A percentile compares a stretch with the other conserved stretches of the same genome.
Evolutionary conservation across 2,329 filamentous ascomycete species (phyloP).

Genomic region (Sarocladium kiliense): DNA sequence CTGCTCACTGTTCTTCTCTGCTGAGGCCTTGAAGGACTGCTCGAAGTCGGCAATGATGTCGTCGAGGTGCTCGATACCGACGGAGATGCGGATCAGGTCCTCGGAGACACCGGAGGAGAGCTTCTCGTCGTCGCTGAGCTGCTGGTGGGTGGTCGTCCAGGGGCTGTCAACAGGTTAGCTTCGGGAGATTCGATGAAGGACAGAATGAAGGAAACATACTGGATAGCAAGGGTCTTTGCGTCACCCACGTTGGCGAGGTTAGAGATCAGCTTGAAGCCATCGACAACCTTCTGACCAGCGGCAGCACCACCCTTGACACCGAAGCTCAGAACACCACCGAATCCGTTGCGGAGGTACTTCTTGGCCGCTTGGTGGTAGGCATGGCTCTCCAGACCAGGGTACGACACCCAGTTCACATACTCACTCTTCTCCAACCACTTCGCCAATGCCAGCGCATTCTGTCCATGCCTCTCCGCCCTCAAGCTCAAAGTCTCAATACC

Average conservation of each 20-base stretch:
- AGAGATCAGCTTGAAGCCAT: conserved; percentile 90
- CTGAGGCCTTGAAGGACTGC: conserved; percentile 71
- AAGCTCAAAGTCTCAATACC: conserved; percentile 87
- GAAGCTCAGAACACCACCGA: conserved; percentile 87
- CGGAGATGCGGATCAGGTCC: conserved; percentile 91
- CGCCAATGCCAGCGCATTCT: conserved; percentile 76
- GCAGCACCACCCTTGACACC: conserved; percentile 83
- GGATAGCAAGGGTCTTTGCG: conserved; percentile 89
- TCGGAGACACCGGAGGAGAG: conserved; percentile 75
- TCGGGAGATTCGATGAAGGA: neutral
- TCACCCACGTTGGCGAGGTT: conserved; percentile 97
- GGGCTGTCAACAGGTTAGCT: conserved; percentile 39
- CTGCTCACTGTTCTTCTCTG: conserved; percentile 24
- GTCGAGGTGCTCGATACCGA: conserved; percentile 94
- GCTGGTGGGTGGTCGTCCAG: conserved; percentile 92
- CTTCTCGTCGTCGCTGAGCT: conserved; percentile 79
- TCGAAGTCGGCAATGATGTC: conserved; percentile 96
- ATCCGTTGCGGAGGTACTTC: conserved; percentile 80
- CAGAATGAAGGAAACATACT: conserved; percentile 34
- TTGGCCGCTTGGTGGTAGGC: conserved; percentile 74
- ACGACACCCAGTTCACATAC: conserved; percentile 89
- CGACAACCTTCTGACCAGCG: conserved; percentile 85
- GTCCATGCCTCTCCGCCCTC: conserved; percentile 78
- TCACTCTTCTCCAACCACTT: conserved; percentile 77
- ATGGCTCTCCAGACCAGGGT: conserved; percentile 82